Percentiles rank a stretch among this genome's conserved stretches.
These are phyloP conservation scores for Lasiodiplodia hormozganensis DNA, from an alignment of 2,329 filamentous ascomycete genomes.

Conservation along the genomic window DNA sequence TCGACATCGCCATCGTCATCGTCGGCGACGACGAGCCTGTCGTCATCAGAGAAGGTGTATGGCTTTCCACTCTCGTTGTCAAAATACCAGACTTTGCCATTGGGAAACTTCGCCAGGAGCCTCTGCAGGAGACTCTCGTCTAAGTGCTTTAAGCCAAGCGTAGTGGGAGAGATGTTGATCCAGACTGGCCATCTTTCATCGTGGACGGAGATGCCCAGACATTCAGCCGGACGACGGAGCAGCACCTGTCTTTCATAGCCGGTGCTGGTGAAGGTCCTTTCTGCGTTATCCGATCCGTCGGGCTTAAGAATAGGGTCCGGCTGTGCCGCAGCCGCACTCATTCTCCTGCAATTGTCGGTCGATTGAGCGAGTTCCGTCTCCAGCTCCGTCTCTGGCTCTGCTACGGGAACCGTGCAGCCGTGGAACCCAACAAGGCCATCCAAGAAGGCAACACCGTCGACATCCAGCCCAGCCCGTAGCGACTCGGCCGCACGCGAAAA, in stretches of 20 bases:
- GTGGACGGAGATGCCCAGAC: not conserved
- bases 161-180: slow-evolving; percentile 14
- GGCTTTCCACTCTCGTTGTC: not conserved
- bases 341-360: not conserved
- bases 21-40: slow-evolving; percentile 27
- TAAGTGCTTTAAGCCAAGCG: slow-evolving; percentile 22
- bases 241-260: slow-evolving; percentile 8
- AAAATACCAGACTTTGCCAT: slow-evolving; percentile 32
- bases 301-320: not conserved
- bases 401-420: slow-evolving; percentile 29
- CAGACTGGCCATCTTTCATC: not conserved
- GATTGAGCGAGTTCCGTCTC: slow-evolving; percentile 19
- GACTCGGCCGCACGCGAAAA: slow-evolving; percentile 33
- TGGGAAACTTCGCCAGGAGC: slow-evolving; percentile 31
- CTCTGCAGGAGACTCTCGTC: slow-evolving; percentile 32
- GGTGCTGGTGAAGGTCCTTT: slow-evolving; percentile 16
- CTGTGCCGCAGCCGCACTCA: not conserved
- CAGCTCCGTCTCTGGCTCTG: slow-evolving; percentile 32
- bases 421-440: slow-evolving; percentile 34
- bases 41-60: slow-evolving; percentile 25
- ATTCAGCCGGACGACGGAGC: not conserved
- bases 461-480: slow-evolving; percentile 30
- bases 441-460: slow-evolving; percentile 30
- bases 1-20: slow-evolving; percentile 22
- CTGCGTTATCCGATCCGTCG: not conserved